Percentiles rank a stretch among this genome's conserved stretches.
These are phyloP conservation scores for Saccharomyces mikatae DNA, from an alignment of 805 yeast species.

Conservation along the genomic window DNA sequence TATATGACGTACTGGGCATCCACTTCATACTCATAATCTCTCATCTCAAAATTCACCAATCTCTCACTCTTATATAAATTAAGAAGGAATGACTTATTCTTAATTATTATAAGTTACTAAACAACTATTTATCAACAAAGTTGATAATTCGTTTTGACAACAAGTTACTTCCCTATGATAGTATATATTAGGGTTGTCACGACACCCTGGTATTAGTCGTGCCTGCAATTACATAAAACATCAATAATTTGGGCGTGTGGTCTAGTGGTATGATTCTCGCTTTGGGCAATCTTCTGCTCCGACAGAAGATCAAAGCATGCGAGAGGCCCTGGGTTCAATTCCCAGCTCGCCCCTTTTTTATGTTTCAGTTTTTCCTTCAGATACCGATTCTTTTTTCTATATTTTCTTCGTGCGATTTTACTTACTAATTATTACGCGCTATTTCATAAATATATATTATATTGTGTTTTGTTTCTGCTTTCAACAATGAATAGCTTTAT, in stretches of 20 bases:
- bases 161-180: too few species aligned
- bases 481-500: slow-evolving; percentile 72
- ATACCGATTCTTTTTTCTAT: not conserved
- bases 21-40: not conserved
- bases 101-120: too few species aligned
- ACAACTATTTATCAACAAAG: too few species aligned
- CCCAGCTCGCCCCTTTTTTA: slow-evolving; percentile 35
- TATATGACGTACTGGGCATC: not conserved
- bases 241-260: slow-evolving; percentile 30
- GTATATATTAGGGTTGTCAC: too few species aligned
- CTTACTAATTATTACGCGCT: not conserved
- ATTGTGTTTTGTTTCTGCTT: not conserved
- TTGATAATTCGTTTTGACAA: too few species aligned
- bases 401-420: not conserved
- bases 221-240: too few species aligned
- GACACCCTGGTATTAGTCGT: too few species aligned
- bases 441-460: not conserved
- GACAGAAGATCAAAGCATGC: slow-evolving; percentile 24
- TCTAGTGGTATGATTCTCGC: slow-evolving; percentile 36
- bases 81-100: too few species aligned
- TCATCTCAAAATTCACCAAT: too few species aligned
- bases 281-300: slow-evolving; percentile 22
- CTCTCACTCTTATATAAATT: too few species aligned
- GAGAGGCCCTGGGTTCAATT: slow-evolving; percentile 54
- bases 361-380: not conserved